Evolutionary conservation across 495 filamentous ascomycete genomes (phyloP), one percentile per base, ranked within the genome.

Genomic region (Podospora anserina): DNA sequence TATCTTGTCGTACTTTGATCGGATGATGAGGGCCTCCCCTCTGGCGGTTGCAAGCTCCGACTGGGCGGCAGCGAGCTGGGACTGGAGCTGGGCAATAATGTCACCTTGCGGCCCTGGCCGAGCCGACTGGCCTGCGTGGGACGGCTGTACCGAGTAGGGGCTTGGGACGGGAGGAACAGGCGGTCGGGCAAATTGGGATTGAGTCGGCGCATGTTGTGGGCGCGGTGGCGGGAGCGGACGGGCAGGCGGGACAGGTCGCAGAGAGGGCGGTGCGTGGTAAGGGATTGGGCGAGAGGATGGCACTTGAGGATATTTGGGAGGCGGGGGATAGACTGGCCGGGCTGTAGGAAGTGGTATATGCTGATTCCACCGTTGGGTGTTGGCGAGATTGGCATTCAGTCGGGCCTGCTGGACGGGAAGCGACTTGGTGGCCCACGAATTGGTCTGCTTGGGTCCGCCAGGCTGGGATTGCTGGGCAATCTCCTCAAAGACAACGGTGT

Each of bases 21-120:
- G 80, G 16, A 87, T 73, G 54, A 87, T 83, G 39, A 82, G 76
- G 58, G 83, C 82, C 64, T 87, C 85, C 9, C 85, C 85, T 55
- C 77, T 78, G 64, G 81, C 76, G 0, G 80, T 75, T 26, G 74
- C 83, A 23, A 84, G 77, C 69, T 83, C 78, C 0, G 78, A 74
- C 69, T 82, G 74, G 5, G 84, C 70, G 11, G 76, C 80, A 2
- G 77, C 68, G 28, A 85, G 70, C 16, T 73, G 71, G 0, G 75
- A 72, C 27, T 76, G 72, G 15, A 81, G 72, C 0, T 74, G 69
- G 2, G 72, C 54, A 32, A 78, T 63, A 20, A 76, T 63, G 1
- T 78, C 75, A 23, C 70, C 67, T 34, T 71, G 68, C 20, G 72
- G 68, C 0, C 30, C 62, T 0, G 64, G 34, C 19, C 64, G 66